These are phyloP conservation scores for Pythium pyrilobum DNA, from an alignment of 352 stramenopile genomes.

Conservation along the genomic window DNA sequence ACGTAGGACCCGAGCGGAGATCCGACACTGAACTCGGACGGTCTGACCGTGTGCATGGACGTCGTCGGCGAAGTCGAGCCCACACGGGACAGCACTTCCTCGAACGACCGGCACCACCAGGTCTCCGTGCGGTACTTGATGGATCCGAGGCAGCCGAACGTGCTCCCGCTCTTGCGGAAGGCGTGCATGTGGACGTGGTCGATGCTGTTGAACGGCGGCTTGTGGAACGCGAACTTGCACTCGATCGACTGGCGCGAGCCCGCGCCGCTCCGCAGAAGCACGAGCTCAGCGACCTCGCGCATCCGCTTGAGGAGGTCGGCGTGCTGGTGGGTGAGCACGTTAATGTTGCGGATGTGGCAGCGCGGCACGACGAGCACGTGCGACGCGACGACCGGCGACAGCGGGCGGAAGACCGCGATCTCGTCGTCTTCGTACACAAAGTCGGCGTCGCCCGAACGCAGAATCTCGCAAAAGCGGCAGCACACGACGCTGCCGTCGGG, in stretches of 20 bases:
- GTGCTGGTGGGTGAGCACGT: conserved; percentile 62
- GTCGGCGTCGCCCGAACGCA: conserved; percentile 47
- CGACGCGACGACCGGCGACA: conserved; percentile 58
- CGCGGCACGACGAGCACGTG: conserved; percentile 82
- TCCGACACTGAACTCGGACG: not conserved
- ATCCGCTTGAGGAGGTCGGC: conserved; percentile 58
- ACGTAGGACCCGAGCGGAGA: not conserved
- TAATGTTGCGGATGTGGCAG: conserved; percentile 83
- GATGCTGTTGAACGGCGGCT: conserved; percentile 86
- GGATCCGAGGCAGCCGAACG: conserved; percentile 55
- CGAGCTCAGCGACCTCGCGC: conserved; percentile 50
- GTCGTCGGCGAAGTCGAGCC: not conserved
- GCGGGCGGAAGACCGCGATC: conserved; percentile 71
- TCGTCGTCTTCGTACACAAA: conserved; percentile 81
- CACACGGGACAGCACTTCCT: conserved; percentile 55
- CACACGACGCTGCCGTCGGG: conserved; percentile 53
- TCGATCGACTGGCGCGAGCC: conserved; percentile 13
- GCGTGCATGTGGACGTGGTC: conserved; percentile 89
- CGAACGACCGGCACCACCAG: conserved; percentile 84
- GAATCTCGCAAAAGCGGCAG: conserved; percentile 85
- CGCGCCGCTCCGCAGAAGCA: conserved; percentile 23
- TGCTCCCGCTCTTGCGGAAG: conserved; percentile 52
- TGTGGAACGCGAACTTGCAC: conserved; percentile 81
- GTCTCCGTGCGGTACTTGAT: conserved; percentile 86
- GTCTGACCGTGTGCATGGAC: not conserved